Evolutionary conservation across 345 rosid species (phyloP), one percentile per base, ranked within the genome.

Genomic region (Adansonia digitata): DNA sequence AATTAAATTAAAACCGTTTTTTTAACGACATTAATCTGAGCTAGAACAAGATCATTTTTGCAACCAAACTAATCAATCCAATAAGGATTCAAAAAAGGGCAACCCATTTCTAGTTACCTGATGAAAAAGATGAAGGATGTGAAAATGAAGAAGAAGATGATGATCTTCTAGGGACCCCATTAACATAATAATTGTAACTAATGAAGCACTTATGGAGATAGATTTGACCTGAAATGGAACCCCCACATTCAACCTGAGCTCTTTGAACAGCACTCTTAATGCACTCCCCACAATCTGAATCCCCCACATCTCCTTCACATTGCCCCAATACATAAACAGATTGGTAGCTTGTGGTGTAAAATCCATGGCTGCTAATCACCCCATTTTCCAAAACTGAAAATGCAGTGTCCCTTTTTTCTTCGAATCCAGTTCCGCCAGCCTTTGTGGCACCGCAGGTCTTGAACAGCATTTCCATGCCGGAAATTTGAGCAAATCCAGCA

Each of bases 291-390:
- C 99, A 95, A 82, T 95, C 98, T 0, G 97, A 88, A 83, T 91
- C 98, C 42, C 98, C 99, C 20, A 95, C 78, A 75, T 93, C 98
- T 2, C 99, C 99, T 77, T 95, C 93, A 81, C 99, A 95, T 75
- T 95, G 99, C 45, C 93, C 99, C 80, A 95, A 80, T 11, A 93
- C 78, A 81, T 85, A 90, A 72, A 95, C 78, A 2, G 89, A 82
- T 73, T 93, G 85, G 75, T 90, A 91, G 72, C 84, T 93, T 2
- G 91, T 81, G 0, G 94, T 81, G 59, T 80, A 95, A 82, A 85
- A 95, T 0, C 98, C 98, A 75, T 90, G 96, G 5, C 88, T 85
- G 42, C 81, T 79, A 29, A 84, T 90, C 77, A 91, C 93, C 0
- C 98, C 99, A 83, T 77, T 89, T 82, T 82, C 89, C 81, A 93